Evolutionary conservation across 73 alveolate species (phyloP).

Genomic region (Stentor roeselii): DNA sequence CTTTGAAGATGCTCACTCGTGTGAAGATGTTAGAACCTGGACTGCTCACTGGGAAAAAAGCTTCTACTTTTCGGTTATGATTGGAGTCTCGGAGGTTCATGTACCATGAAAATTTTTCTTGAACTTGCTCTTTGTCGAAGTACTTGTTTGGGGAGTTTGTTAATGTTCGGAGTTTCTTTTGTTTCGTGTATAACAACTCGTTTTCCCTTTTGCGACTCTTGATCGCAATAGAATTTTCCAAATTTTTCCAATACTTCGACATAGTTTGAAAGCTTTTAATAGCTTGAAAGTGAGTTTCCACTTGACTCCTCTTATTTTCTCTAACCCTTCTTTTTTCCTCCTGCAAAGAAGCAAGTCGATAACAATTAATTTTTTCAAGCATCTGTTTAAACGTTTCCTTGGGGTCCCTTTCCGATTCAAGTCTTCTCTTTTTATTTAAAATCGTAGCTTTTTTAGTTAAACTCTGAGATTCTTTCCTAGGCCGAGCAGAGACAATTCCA

Average conservation of each 20-base stretch:
- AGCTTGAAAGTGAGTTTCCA: background rate
- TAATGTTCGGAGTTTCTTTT: too few species aligned
- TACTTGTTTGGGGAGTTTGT: background rate
- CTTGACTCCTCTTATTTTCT: background rate
- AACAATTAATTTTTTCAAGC: background rate
- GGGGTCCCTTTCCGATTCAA: background rate
- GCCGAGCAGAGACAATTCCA: background rate
- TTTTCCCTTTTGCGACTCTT: background rate
- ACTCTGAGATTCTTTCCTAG: background rate
- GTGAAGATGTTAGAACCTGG: background rate
- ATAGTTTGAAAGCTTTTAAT: background rate
- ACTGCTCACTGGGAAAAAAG: background rate
- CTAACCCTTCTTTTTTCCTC: too few species aligned
- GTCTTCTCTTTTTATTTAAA: too few species aligned
- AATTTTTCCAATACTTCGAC: background rate
- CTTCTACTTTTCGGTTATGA: background rate
- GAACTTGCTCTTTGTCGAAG: background rate
- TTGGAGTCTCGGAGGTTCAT: background rate
- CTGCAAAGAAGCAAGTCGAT: background rate
- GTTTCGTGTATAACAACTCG: background rate
- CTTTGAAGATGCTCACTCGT: background rate
- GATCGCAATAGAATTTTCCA: background rate
- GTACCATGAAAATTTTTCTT: background rate
- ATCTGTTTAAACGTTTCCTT: too few species aligned
- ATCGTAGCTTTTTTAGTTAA: background rate